Evolutionary conservation across 192 early-diverging fungal genomes (phyloP).

Genomic region (Haplosporangium gracile): DNA sequence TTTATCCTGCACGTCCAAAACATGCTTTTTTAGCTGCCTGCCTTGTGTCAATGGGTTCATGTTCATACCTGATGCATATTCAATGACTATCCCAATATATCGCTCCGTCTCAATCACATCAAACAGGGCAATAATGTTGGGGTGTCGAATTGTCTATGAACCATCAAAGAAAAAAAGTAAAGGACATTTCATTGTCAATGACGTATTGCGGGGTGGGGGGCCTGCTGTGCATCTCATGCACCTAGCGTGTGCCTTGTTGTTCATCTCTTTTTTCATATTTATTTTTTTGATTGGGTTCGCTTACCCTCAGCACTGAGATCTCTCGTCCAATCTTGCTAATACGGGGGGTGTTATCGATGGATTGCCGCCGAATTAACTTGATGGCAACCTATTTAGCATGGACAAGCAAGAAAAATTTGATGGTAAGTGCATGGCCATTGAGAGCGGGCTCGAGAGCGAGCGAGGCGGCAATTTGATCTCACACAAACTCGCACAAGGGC

Average conservation of each 20-base stretch:
- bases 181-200: neutral
- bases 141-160: constrained; percentile 84
- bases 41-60: neutral
- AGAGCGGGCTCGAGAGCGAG: neutral
- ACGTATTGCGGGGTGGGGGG: neutral
- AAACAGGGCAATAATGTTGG: constrained; percentile 91
- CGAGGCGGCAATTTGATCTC: neutral
- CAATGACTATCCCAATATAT: constrained; percentile 98
- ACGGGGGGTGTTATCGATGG: constrained; percentile 84
- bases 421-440: neutral
- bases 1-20: neutral
- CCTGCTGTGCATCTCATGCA: constrained; percentile 1
- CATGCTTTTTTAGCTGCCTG: neutral
- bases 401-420: neutral
- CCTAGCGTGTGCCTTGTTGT: neutral
- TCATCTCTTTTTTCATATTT: neutral
- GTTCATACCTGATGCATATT: constrained; percentile 89
- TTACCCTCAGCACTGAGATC: constrained; percentile 93
- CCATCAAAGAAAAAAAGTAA: neutral
- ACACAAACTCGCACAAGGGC: neutral
- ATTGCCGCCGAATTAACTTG: constrained; percentile 95
- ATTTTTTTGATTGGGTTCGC: neutral
- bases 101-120: constrained; percentile 97
- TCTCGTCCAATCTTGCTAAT: constrained; percentile 94
- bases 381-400: constrained; percentile 80